These are phyloP conservation scores for Marchantia paleacea DNA, from an alignment of 225 moss, liverwort and hornwort species.

Conservation along the genomic window DNA sequence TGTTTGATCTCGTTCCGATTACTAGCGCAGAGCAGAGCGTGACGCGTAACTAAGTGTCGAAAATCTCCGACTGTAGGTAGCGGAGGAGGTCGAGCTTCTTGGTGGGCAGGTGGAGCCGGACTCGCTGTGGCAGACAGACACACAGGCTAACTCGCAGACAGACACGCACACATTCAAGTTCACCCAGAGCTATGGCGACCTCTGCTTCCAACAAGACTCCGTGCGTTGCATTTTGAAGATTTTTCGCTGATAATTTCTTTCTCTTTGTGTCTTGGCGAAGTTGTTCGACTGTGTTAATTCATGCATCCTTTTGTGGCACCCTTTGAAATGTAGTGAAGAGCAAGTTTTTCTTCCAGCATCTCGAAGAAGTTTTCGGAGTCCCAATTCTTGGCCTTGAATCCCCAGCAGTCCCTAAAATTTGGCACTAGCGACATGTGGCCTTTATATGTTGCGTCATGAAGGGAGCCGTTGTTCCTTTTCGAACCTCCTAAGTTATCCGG, in stretches of 20 bases:
- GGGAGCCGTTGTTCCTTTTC: no score
- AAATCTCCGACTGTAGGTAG: not conserved
- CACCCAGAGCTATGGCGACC: not conserved
- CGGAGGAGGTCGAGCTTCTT: not conserved
- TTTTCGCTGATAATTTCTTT: not conserved
- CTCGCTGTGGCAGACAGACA: not conserved
- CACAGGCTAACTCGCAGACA: not conserved
- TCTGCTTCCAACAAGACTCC: not conserved
- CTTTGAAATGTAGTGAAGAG: not conserved
- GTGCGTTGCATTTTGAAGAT: not conserved
- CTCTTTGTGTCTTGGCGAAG: not conserved
- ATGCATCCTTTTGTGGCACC: not conserved
- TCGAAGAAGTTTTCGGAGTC: no score
- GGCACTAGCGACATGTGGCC: no score
- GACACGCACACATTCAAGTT: no score
- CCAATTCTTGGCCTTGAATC: no score
- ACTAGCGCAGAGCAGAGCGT: not conserved
- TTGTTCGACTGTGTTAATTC: not conserved
- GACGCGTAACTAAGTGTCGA: not conserved
- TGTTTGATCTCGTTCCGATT: not conserved
- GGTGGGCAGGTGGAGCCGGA: not conserved
- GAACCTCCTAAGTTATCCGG: no score
- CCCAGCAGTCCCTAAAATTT: no score
- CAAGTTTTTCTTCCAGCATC: no score
- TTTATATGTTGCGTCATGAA: no score